Percentiles rank a stretch among this genome's conserved stretches.
These are phyloP conservation scores for Zygosaccharomyces gambellarensis DNA, from an alignment of 805 yeast species.

Conservation along the genomic window DNA sequence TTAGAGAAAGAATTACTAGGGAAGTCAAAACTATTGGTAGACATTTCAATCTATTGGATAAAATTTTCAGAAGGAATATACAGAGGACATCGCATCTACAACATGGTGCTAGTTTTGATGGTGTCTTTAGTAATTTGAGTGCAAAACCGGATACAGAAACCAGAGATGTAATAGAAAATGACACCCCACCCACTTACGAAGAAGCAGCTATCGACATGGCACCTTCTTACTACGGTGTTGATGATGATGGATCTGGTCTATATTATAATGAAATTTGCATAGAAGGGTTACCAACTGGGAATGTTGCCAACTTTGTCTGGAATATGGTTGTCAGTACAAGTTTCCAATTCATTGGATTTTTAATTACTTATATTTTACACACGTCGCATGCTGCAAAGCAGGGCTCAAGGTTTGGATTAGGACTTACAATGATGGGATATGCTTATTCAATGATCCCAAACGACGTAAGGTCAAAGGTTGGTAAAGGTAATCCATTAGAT, in stretches of 20 bases:
- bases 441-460: slow-evolving; percentile 56
- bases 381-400: slow-evolving; percentile 97
- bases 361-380: slow-evolving; percentile 83
- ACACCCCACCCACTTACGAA: slow-evolving; percentile 80
- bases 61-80: slow-evolving; percentile 29
- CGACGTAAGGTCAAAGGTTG: slow-evolving; percentile 33
- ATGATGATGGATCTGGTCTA: slow-evolving; percentile 54
- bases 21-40: slow-evolving; percentile 31
- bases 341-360: slow-evolving; percentile 90
- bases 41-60: slow-evolving; percentile 39
- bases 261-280: slow-evolving; percentile 86
- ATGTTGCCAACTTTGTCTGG: slow-evolving; percentile 84
- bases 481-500: slow-evolving; percentile 26
- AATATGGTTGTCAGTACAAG: slow-evolving; percentile 82
- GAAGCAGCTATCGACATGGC: slow-evolving; percentile 92
- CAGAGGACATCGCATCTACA: slow-evolving; percentile 16
- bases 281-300: slow-evolving; percentile 94
- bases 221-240: slow-evolving; percentile 95
- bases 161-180: slow-evolving; percentile 35
- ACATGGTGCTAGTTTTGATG: slow-evolving; percentile 49
- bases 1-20: slow-evolving; percentile 22
- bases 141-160: slow-evolving; percentile 71
- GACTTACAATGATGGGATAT: slow-evolving; percentile 71
- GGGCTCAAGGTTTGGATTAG: slow-evolving; percentile 90
- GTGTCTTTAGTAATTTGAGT: slow-evolving; percentile 85